Evolutionary conservation across 163 green algal genomes (phyloP), one percentile per base, ranked within the genome.

Genomic region (Coccomyxa subellipsoidea): DNA sequence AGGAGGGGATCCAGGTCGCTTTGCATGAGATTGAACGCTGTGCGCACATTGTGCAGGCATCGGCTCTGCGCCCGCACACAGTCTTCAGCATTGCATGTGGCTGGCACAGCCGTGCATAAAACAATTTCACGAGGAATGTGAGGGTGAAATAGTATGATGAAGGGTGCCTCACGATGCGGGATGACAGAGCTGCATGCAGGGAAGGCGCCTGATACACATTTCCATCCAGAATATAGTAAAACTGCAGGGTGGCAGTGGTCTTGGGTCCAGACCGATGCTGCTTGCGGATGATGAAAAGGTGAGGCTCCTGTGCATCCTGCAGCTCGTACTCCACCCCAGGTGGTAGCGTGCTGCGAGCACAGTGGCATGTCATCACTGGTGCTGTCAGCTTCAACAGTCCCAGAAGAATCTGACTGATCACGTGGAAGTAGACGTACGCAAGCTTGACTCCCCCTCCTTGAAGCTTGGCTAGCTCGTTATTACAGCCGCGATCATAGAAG

Each of bases 181-280:
- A 86, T 23, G 82, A 86, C 34, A 97, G 79, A 0, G 87, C 90
- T 0, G 86, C 88, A 76, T 96, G 87, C 72, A 97, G 85, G 2
- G 86, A 89, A 10, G 94, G 94, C 4, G 94, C 90, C 82, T 96
- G 92, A 78, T 94, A 96, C 1, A 92, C 86, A 72, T 81, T 90
- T 29, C 91, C 92, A 72, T 96, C 92, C 7, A 98, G 86, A 29
- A 98, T 86, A 70, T 98, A 97, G 89, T 95, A 98, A 36, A 87
- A 90, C 0, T 87, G 88, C 3, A 90, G 77, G 8, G 83, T 70
- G 12, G 66, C 38, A 7, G 79, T 85, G 25, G 81, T 82, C 15
- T 85, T 78, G 40, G 77, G 73, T 4, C 39, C 34, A 15, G 84
- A 72, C 23, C 93, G 88, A 36, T 84, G 79, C 81, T 94, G 89